Percentiles rank a stretch among this genome's conserved stretches.
phyloP scores from a whole-genome alignment of 768 basidiomycete genomes.

The Boletus rufocinnamomeus region DNA sequence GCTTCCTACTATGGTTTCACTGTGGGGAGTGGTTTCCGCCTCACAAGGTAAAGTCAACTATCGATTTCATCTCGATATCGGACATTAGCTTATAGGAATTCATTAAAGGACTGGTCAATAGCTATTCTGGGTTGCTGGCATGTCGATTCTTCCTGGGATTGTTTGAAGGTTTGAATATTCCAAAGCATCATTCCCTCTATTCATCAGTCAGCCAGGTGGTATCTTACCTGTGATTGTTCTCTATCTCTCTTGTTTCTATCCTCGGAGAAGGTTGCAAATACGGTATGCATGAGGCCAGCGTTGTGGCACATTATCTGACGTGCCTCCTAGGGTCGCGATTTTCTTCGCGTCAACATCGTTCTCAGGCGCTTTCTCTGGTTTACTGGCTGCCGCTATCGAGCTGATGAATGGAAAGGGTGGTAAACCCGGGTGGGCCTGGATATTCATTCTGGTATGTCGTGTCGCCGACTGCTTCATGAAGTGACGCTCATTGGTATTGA shows the following conservation, averaged over 20 bases:
- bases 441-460: conserved; percentile 49
- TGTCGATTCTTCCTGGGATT: conserved; percentile 54
- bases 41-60: conserved; percentile 51
- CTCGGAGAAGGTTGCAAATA: conserved; percentile 32
- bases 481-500: not conserved
- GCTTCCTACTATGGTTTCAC: conserved; percentile 59
- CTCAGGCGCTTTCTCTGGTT: conserved; percentile 63
- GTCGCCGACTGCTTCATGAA: not conserved
- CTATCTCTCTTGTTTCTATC: conserved; percentile 54
- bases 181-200: not conserved
- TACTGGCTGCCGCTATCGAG: conserved; percentile 61
- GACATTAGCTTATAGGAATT: not conserved
- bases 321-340: conserved; percentile 36
- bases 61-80: not conserved
- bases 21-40: conserved; percentile 65
- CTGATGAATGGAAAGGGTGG: conserved; percentile 55
- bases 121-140: conserved; percentile 53
- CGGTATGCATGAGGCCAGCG: conserved; percentile 7
- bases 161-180: conserved; percentile 51
- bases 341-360: conserved; percentile 50
- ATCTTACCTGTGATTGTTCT: conserved; percentile 59
- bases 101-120: conserved; percentile 44
- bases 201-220: conserved; percentile 42
- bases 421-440: conserved; percentile 62
- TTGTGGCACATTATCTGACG: conserved; percentile 5